Evolutionary conservation across 441 rosid genomes (phyloP).

Genomic region (Syzygium syzygioides): DNA sequence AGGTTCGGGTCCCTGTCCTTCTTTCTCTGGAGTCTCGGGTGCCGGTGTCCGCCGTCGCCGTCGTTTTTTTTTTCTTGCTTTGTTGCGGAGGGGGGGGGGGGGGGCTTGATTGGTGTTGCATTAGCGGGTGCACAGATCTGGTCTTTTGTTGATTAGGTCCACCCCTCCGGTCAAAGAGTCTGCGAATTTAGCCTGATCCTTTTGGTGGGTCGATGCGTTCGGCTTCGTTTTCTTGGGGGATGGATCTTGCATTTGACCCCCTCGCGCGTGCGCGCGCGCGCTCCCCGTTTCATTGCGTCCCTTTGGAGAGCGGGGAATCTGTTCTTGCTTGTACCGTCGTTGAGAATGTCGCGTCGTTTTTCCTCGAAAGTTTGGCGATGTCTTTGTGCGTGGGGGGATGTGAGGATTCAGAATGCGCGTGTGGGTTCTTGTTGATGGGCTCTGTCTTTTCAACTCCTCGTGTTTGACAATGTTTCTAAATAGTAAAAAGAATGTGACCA

Average conservation of each 20-base stretch:
- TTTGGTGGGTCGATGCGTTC: not conserved
- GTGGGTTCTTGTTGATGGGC: not conserved
- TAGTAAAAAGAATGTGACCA: not conserved
- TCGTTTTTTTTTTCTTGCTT: not conserved
- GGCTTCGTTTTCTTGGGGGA: not conserved
- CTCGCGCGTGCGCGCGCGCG: too few relatives aligned
- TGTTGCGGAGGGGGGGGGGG: too few relatives aligned
- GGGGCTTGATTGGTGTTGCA: not conserved
- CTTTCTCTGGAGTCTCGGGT: not conserved
- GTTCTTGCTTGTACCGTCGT: not conserved
- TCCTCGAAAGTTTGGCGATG: not conserved
- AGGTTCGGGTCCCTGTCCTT: not conserved
- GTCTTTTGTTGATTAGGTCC: not conserved
- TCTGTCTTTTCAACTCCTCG: not conserved
- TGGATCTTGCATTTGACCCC: not conserved
- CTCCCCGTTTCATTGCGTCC: too few relatives aligned
- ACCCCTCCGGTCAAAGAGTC: not conserved
- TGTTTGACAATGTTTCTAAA: not conserved
- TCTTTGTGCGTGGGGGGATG: not conserved
- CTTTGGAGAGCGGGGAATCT: not conserved
- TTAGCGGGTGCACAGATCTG: slow-evolving; percentile 7
- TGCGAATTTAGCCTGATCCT: not conserved
- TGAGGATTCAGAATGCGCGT: not conserved
- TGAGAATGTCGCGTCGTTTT: not conserved
- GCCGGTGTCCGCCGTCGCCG: not conserved